Evolutionary conservation across 768 basidiomycete genomes (phyloP), one percentile per base, ranked within the genome.

Genomic region (Psilocybe azurescens): DNA sequence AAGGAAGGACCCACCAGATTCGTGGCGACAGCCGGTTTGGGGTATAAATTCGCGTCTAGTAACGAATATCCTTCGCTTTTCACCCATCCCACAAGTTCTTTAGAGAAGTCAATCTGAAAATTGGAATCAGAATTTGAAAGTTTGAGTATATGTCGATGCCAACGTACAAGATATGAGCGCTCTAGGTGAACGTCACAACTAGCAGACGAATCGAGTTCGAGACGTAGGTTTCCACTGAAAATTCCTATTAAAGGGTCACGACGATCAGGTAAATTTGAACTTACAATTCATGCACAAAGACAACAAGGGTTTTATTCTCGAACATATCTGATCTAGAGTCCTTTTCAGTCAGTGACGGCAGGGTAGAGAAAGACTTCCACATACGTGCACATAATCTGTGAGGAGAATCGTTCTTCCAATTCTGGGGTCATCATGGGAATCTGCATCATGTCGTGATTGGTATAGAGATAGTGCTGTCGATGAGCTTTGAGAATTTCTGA

Each of bases 261-360:
- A 52, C 24, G 18, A 30, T 46, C 16, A 50, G 54, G 54, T n/a
- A 11, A 7, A 16, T 54, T 56, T 38, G 14, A 33, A 76, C 93
- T 72, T 73, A 97, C 97, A 98, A 95, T 79, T 99, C 96, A 76
- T 99, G 97, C 5, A 92, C 87, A 69, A 98, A 93, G 46, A 99
- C 76, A 30, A 99, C 86, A 28, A 99, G 70, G 0, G 90, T 93
- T 32, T 86, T 77, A 58, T 90, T 89, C 29, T 89, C 83, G 69
- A 93, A 89, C 33, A 98, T 79, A 73, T 96, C 91, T 49, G 81
- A 76, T 33, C 96, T 97, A 24, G 53, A 13, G 20, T 9, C n/a
- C 16, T 36, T 41, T 62, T 14, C 56, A 56, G 52, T 56, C 36
- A 58, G 39, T 49, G 41, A 61, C 54, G n/a, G 28, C 48, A 53